Evolutionary conservation across 2,329 filamentous ascomycete species (phyloP).

Genomic region (Alternaria longipes): DNA sequence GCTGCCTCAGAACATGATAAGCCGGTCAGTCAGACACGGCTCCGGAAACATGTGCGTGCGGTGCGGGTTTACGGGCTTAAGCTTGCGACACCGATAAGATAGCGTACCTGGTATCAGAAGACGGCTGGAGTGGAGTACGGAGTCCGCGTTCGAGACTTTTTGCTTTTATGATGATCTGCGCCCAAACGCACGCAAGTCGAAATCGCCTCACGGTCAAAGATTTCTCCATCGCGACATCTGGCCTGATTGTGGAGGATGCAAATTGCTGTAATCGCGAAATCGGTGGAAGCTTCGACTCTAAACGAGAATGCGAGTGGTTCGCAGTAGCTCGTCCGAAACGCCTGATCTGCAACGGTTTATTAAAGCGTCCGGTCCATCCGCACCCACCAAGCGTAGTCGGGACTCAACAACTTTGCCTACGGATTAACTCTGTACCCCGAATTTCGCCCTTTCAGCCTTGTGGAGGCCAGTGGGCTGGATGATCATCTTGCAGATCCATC

Average conservation of each 20-base stretch:
- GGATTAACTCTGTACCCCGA: not conserved
- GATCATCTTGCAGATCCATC: conserved; percentile 6
- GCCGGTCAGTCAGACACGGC: not conserved
- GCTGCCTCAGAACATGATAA: conserved; percentile 10
- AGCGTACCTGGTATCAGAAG: conserved; percentile 6
- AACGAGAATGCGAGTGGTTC: conserved; percentile 10
- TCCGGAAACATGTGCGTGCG: not conserved
- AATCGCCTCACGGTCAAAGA: conserved; percentile 3
- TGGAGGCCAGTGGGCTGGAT: conserved; percentile 4
- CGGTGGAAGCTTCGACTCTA: not conserved
- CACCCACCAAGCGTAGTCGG: not conserved
- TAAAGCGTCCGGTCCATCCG: conserved; percentile 1
- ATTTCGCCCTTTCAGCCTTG: not conserved
- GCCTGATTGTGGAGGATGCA: conserved; percentile 12
- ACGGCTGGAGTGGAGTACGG: conserved; percentile 1
- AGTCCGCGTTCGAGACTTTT: conserved; percentile 10
- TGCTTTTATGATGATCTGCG: conserved; percentile 17
- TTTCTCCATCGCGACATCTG: conserved; percentile 14
- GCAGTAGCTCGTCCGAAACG: not conserved
- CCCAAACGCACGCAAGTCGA: not conserved
- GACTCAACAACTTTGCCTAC: conserved; percentile 3
- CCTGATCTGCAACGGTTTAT: conserved; percentile 7
- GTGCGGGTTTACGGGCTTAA: conserved; percentile 1
- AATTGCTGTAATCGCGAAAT: conserved; percentile 7
- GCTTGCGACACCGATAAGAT: conserved; percentile 7